Percentiles rank a stretch among this genome's conserved stretches.
These are phyloP conservation scores for Lenwebbia sp. DNA, from an alignment of 345 rosid species.

Conservation along the genomic window DNA sequence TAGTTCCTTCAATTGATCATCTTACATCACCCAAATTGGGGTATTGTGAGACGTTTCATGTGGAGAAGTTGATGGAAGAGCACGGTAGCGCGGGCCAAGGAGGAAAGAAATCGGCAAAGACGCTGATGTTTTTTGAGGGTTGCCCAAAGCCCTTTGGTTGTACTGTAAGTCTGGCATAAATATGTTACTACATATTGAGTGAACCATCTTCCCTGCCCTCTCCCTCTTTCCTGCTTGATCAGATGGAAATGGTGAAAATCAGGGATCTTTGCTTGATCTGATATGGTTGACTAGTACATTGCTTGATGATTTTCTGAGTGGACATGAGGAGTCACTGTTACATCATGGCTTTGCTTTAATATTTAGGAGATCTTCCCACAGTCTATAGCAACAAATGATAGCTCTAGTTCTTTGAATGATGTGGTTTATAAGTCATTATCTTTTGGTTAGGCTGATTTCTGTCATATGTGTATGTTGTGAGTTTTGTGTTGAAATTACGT, in stretches of 20 bases:
- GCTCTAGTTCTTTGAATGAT: neutral
- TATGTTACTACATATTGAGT: neutral
- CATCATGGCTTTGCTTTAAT: neutral
- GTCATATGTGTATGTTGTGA: neutral
- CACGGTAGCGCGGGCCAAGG: slow-evolving; percentile 69
- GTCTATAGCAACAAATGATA: neutral
- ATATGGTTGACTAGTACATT: neutral
- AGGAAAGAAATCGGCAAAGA: slow-evolving; percentile 69
- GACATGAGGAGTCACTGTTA: neutral
- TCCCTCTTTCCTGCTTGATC: neutral
- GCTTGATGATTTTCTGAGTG: neutral
- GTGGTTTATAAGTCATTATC: neutral
- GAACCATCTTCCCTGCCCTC: neutral
- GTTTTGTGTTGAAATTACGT: neutral
- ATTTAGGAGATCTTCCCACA: neutral
- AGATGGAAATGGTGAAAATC: neutral
- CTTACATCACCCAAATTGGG: slow-evolving; percentile 80
- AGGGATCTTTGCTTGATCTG: neutral
- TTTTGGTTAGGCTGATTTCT: neutral
- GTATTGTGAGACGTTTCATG: slow-evolving; percentile 72
- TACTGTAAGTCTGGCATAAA: slow-evolving; percentile 59
- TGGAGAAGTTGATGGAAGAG: slow-evolving; percentile 74
- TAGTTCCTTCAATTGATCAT: slow-evolving; percentile 88
- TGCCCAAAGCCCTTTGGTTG: slow-evolving; percentile 97
- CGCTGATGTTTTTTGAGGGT: slow-evolving; percentile 89